Conservation (phyloP, 1,284 basidiomycete species). For the Moesziomyces globuligerus region DNA sequence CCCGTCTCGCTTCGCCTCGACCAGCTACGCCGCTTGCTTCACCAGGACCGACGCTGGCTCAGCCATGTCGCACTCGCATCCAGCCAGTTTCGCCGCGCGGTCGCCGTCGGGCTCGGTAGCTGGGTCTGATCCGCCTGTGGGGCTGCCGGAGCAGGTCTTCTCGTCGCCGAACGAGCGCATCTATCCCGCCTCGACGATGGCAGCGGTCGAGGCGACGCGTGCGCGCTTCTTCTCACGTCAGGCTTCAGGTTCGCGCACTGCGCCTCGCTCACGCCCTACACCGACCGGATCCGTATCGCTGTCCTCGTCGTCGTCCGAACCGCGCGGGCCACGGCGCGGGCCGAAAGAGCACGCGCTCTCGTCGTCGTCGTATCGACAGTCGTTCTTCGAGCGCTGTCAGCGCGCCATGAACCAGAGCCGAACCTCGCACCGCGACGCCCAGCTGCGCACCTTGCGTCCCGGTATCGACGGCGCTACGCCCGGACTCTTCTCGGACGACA, state of each 20-base stretch:
- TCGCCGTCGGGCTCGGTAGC: background rate
- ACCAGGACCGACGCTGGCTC: too few species aligned
- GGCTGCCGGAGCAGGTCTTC: constrained; percentile 24
- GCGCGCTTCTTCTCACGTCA: constrained; percentile 39
- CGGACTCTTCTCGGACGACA: constrained; percentile 22
- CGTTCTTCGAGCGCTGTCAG: constrained; percentile 40
- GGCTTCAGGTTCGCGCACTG: background rate
- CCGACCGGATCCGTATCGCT: constrained; percentile 15
- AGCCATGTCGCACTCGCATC: background rate
- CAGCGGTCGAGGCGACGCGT: constrained; percentile 22
- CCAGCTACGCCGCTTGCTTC: too few species aligned
- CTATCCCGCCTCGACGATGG: constrained; percentile 37
- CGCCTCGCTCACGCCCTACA: constrained; percentile 8
- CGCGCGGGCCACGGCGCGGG: background rate
- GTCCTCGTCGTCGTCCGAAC: background rate
- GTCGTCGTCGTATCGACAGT: constrained; percentile 19
- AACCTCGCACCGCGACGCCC: background rate
- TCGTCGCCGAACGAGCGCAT: constrained; percentile 19
- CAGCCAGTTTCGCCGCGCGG: background rate
- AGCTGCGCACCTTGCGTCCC: constrained; percentile 13
- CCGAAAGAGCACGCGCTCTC: constrained; percentile 14
- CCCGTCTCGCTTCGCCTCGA: too few species aligned
- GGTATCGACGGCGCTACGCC: constrained; percentile 15
- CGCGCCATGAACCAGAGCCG: constrained; percentile 24
- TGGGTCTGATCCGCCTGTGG: background rate